Base-by-base conservation (phyloP, 2,329 filamentous ascomycete genomes). In the Orbilia brochopaga region DNA sequence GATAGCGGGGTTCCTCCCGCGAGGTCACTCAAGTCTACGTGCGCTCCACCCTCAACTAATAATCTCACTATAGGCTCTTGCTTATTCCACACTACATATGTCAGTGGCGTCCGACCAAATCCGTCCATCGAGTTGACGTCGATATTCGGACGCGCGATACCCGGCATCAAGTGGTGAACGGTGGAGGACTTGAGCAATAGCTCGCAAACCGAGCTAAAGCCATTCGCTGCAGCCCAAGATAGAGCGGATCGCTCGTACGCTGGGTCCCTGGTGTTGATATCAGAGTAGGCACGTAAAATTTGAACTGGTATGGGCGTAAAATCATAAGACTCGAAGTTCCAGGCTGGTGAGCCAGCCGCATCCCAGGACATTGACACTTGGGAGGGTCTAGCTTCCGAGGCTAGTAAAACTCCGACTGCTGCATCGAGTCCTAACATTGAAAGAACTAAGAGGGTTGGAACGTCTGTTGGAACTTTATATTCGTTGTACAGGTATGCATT, bases 211-310 rank as follows among this genome's bases (percentile, higher is more conserved):
- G 17, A 32, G 11, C 53, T 32, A 46, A 46, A 54, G 30, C 56
- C 58, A 21, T 62, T 62, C 15, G 13, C 42, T 13, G 32, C 44
- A 6, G 54, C 61, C 61, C 61, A 65, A 21, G 53, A 58, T 35
- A 65, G n/a, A 8, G 54, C 61, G 10, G 61, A 58, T 11, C 61
- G 53, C 7, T 21, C 32, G 8, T 58, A 46, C 54, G 2, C 50
- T 7, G 1, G 7, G 27, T 64, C 60, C 13, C 27, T 50, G 13
- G 7, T 10, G 17, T 56, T 51, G n/a, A n/a, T n/a, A n/a, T n/a
- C n/a, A n/a, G n/a, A n/a, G n/a, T n/a, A n/a, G n/a, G n/a, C n/a
- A n/a, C n/a, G n/a, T n/a, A n/a, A n/a, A n/a, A n/a, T n/a, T n/a
- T n/a, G n/a, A n/a, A n/a, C n/a, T n/a, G n/a, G n/a, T n/a, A n/a